A percentile compares a stretch with the other conserved stretches of the same genome.
These are phyloP conservation scores for Peltaster fructicola DNA, from an alignment of 2,329 filamentous ascomycete genomes.

Conservation along the genomic window DNA sequence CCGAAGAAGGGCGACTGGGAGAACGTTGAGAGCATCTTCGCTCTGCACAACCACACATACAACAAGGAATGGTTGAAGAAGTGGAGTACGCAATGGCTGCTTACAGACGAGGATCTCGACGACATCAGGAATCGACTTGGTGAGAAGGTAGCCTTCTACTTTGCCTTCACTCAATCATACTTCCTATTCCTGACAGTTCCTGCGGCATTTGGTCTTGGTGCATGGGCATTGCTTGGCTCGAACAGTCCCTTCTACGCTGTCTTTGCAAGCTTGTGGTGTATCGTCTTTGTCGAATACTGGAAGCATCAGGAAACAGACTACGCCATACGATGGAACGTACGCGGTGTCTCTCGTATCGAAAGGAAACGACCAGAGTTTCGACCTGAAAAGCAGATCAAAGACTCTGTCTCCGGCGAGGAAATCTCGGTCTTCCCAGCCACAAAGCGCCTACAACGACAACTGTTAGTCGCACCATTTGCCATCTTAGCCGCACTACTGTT, in stretches of 20 bases:
- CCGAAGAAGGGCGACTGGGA: slow-evolving; percentile 33
- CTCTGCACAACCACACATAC: slow-evolving; percentile 32
- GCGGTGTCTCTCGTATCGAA: slow-evolving; percentile 67
- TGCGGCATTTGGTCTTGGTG: slow-evolving; percentile 55
- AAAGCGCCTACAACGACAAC: slow-evolving; percentile 58
- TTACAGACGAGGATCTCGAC: slow-evolving; percentile 31
- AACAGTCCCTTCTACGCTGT: slow-evolving; percentile 72
- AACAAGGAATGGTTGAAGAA: slow-evolving; percentile 37
- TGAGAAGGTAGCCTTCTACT: slow-evolving; percentile 73
- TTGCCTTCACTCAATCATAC: slow-evolving; percentile 83
- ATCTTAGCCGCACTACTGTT: slow-evolving; percentile 53
- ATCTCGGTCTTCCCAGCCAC: slow-evolving; percentile 57
- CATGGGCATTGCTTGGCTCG: slow-evolving; percentile 67
- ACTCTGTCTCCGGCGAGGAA: slow-evolving; percentile 66
- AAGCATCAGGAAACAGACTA: slow-evolving; percentile 83
- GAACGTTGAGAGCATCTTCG: slow-evolving; percentile 31
- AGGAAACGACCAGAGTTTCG: slow-evolving; percentile 59
- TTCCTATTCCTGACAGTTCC: slow-evolving; percentile 74
- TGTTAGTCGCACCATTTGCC: slow-evolving; percentile 73
- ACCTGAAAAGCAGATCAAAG: slow-evolving; percentile 58
- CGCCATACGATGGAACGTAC: slow-evolving; percentile 73
- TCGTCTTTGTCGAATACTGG: slow-evolving; percentile 89
- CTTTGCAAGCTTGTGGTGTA: slow-evolving; percentile 66
- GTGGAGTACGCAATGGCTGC: slow-evolving; percentile 29
- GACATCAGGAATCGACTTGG: slow-evolving; percentile 33